Conservation (phyloP, 1,139 yeast genomes). For the Scheffersomyces lignicola region DNA sequence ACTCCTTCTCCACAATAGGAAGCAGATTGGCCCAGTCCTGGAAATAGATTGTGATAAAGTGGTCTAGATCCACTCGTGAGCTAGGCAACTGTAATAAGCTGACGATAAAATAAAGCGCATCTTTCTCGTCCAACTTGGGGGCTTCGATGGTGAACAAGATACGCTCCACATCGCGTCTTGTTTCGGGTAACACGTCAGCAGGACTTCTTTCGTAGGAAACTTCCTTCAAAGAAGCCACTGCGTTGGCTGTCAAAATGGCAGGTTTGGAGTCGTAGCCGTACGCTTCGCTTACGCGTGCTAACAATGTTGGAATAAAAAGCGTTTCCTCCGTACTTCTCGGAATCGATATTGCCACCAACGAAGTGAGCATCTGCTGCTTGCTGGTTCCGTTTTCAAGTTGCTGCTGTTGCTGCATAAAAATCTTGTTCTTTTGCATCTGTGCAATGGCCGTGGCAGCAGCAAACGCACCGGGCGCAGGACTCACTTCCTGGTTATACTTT, state of each 20-base stretch:
- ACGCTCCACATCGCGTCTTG: constrained; percentile 13
- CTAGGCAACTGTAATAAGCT: constrained; percentile 50
- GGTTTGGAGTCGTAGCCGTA: constrained; percentile 73
- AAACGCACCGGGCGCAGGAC: constrained; percentile 74
- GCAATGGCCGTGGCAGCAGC: constrained; percentile 74
- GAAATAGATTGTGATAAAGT: constrained; percentile 60
- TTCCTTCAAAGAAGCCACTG: constrained; percentile 68
- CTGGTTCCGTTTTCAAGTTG: constrained; percentile 30
- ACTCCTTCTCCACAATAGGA: constrained; percentile 67
- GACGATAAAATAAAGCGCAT: constrained; percentile 45
- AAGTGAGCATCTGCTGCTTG: constrained; percentile 56
- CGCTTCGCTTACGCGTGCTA: constrained; percentile 65
- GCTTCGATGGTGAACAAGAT: constrained; percentile 22
- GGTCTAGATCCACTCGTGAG: constrained; percentile 56
- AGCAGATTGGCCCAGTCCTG: constrained; percentile 75
- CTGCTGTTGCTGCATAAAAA: constrained; percentile 19
- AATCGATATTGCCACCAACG: constrained; percentile 67
- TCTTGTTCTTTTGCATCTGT: constrained; percentile 45
- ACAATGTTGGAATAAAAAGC: constrained; percentile 65
- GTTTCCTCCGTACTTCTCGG: constrained; percentile 82
- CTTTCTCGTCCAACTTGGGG: constrained; percentile 26
- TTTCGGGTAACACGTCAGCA: constrained; percentile 10
- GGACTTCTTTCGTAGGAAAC: constrained; percentile 18
- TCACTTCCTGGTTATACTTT: constrained; percentile 31
- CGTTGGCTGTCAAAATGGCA: constrained; percentile 64